Conservation (phyloP, 225 moss, liverwort and hornwort species). For the Sphagnum tenellum region DNA sequence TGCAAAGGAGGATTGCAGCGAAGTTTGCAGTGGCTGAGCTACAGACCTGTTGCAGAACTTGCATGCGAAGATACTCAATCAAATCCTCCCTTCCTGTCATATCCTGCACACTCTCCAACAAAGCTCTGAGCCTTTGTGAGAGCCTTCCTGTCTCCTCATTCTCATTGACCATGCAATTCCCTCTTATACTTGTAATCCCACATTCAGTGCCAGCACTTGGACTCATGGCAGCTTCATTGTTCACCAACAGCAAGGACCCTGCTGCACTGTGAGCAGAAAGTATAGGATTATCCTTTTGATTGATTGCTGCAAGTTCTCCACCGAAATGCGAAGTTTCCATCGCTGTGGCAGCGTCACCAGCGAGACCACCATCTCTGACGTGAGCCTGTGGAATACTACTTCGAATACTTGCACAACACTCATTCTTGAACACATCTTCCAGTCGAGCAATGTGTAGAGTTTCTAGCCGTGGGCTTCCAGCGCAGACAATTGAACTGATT, state of each 20-base stretch:
- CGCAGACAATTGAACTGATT: constrained; percentile 33
- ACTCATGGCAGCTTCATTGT: no score
- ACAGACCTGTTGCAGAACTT: constrained; percentile 58
- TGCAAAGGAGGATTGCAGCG: background rate
- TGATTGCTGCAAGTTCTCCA: no score
- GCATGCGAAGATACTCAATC: constrained; percentile 68
- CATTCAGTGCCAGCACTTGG: background rate
- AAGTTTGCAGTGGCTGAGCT: no score
- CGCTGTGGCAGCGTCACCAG: no score
- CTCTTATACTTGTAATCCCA: background rate
- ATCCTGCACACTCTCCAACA: constrained; percentile 60
- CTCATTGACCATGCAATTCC: constrained; percentile 2
- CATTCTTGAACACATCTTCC: constrained; percentile 33
- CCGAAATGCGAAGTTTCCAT: no score
- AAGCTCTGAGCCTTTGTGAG: constrained; percentile 31
- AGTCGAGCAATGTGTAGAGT: constrained; percentile 46
- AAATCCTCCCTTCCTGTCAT: constrained; percentile 86
- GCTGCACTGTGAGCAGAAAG: no score
- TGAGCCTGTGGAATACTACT: no score
- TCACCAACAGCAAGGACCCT: no score
- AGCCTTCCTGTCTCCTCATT: constrained; percentile 15
- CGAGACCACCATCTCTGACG: no score
- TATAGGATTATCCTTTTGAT: no score
- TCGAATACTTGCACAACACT: no score
- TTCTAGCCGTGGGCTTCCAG: constrained; percentile 19